A percentile compares a stretch with the other conserved stretches of the same genome.
phyloP scores from a whole-genome alignment of 2,329 filamentous ascomycete genomes.

The Pseudocercospora eumusae region DNA sequence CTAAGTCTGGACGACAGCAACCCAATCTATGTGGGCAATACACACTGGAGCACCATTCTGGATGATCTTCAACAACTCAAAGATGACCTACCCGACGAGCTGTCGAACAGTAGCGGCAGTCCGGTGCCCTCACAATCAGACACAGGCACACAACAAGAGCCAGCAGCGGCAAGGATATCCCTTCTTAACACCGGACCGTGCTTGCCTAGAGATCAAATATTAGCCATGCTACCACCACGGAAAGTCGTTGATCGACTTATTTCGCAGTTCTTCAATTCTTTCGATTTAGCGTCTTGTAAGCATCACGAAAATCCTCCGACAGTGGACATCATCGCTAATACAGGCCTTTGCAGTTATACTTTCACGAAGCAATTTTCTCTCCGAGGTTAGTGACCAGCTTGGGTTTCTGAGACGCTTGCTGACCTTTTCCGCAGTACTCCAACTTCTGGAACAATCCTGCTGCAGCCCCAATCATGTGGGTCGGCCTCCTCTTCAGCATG shows the following conservation, averaged over 20 bases:
- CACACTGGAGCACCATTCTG: constrained; percentile 13
- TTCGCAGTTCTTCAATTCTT: constrained; percentile 10
- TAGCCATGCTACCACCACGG: constrained; percentile 7
- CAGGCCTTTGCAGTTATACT: not conserved
- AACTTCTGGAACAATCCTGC: constrained; percentile 47
- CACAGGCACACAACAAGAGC: not conserved
- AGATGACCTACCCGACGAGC: constrained; percentile 2
- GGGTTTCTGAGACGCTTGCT: not conserved
- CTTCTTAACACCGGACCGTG: constrained; percentile 6
- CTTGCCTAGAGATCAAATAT: constrained; percentile 5
- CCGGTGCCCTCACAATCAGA: not conserved
- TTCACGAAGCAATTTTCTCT: constrained; percentile 10
- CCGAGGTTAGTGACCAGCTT: constrained; percentile 6
- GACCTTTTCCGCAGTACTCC: constrained; percentile 40
- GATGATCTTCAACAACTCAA: constrained; percentile 11
- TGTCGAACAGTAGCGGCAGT: not conserved
- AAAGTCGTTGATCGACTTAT: constrained; percentile 11
- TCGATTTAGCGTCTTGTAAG: constrained; percentile 13
- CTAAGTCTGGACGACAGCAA: not conserved
- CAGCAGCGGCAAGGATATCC: not conserved
- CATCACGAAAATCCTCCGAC: not conserved
- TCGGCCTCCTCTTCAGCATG: constrained; percentile 48
- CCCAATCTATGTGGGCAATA: constrained; percentile 1
- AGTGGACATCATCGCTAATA: not conserved
- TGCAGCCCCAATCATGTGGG: constrained; percentile 45